These are phyloP conservation scores for Penicillium mononematosum DNA, from an alignment of 495 filamentous ascomycete genomes.

Conservation along the genomic window DNA sequence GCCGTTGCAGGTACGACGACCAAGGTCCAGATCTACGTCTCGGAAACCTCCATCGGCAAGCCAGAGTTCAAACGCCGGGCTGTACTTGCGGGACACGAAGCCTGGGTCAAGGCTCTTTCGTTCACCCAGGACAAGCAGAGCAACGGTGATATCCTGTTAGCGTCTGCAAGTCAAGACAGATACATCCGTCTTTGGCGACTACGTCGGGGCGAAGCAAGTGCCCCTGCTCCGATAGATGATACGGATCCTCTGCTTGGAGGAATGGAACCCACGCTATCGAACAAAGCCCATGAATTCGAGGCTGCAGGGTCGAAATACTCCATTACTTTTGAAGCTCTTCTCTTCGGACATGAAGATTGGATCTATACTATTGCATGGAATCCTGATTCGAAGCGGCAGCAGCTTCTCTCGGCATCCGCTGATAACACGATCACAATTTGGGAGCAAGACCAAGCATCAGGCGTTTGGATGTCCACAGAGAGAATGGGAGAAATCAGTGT, in stretches of 20 bases:
- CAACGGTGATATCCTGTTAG: conserved; percentile 70
- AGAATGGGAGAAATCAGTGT: conserved; percentile 89
- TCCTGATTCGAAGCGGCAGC: conserved; percentile 53
- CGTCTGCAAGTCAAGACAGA: conserved; percentile 95
- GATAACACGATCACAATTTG: conserved; percentile 94
- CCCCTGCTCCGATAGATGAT: conserved; percentile 37
- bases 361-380: conserved; percentile 85
- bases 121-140: conserved; percentile 65
- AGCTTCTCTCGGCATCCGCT: conserved; percentile 86
- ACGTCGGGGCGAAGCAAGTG: conserved; percentile 57
- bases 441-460: conserved; percentile 77
- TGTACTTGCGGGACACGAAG: conserved; percentile 85
- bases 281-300: conserved; percentile 78
- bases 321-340: conserved; percentile 88
- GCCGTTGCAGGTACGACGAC: conserved; percentile 82
- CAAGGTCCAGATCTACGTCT: conserved; percentile 71
- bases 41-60: conserved; percentile 35
- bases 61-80: conserved; percentile 68
- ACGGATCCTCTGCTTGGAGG: conserved; percentile 59
- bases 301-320: conserved; percentile 61
- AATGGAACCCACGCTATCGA: conserved; percentile 64
- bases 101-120: conserved; percentile 84
- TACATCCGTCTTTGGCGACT: conserved; percentile 94
- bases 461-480: conserved; percentile 82
- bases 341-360: conserved; percentile 98